Percentiles rank a stretch among this genome's conserved stretches.
phyloP scores from a whole-genome alignment of 495 filamentous ascomycete species.

The Darksidea phi region DNA sequence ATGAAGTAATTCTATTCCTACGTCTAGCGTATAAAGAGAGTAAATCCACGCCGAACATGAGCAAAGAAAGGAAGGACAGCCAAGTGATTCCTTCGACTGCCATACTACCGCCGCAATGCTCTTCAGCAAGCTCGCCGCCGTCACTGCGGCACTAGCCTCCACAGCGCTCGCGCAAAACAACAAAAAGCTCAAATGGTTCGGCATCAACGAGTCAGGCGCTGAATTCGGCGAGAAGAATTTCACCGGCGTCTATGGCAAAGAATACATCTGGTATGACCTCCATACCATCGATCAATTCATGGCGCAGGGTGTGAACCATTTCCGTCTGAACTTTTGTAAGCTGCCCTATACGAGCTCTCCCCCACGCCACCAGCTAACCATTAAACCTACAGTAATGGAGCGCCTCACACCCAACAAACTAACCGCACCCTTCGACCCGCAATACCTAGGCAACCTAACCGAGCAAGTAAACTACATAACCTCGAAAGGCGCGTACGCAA shows the following conservation, averaged over 20 bases:
- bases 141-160: slow-evolving; percentile 1
- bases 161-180: slow-evolving; percentile 16
- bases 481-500: slow-evolving; percentile 61
- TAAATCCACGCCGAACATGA: too few species aligned
- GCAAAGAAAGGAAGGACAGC: too few species aligned
- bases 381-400: slow-evolving; percentile 57
- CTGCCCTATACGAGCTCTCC: neutral
- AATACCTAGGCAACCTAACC: slow-evolving; percentile 50
- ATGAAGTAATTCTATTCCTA: neutral
- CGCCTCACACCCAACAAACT: slow-evolving; percentile 58
- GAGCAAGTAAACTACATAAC: slow-evolving; percentile 57
- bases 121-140: slow-evolving; percentile 16
- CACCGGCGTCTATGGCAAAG: slow-evolving; percentile 29
- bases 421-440: slow-evolving; percentile 45
- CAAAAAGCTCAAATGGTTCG: slow-evolving; percentile 31
- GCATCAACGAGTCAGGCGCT: slow-evolving; percentile 34
- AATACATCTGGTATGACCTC: slow-evolving; percentile 35
- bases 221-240: slow-evolving; percentile 34
- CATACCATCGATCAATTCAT: slow-evolving; percentile 49
- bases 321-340: slow-evolving; percentile 60
- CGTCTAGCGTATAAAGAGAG: neutral
- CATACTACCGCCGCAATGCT: slow-evolving; percentile 12
- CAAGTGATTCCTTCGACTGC: neutral
- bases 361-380: neutral
- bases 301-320: slow-evolving; percentile 65